Conservation (phyloP, 108 stramenopile species). For the Nannochloropsis granulata region DNA sequence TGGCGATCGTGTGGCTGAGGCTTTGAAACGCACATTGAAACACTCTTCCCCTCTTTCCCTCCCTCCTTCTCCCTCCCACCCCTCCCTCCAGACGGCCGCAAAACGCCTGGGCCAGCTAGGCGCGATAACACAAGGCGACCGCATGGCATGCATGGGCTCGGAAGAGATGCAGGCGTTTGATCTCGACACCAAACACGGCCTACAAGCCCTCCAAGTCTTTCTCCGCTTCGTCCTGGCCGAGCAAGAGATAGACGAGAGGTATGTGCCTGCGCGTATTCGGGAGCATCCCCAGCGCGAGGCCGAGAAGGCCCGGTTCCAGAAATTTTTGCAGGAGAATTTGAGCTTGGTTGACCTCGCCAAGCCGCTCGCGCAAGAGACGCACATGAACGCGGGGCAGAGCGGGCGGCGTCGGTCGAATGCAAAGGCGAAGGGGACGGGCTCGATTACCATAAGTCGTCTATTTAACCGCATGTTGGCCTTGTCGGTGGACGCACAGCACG, state of each 20-base stretch:
- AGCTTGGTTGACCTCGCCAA: neutral
- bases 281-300: neutral
- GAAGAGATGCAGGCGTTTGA: neutral
- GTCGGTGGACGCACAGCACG: neutral
- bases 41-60: too few relatives aligned
- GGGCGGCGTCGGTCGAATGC: neutral
- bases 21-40: too few relatives aligned
- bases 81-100: slow-evolving; percentile 33
- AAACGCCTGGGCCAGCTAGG: slow-evolving; percentile 52
- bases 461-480: neutral
- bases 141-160: slow-evolving; percentile 38
- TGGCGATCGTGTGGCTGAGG: too few relatives aligned
- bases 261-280: neutral
- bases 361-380: neutral
- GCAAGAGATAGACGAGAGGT: neutral
- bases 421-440: neutral
- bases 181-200: neutral
- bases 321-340: neutral
- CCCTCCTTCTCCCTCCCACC: too few relatives aligned
- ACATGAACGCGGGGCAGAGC: neutral
- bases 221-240: neutral
- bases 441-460: neutral
- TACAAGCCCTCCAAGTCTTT: neutral
- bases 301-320: neutral
- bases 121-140: slow-evolving; percentile 57